Base-by-base conservation (phyloP, 352 stramenopile species). In the Pythium brachiatum region DNA sequence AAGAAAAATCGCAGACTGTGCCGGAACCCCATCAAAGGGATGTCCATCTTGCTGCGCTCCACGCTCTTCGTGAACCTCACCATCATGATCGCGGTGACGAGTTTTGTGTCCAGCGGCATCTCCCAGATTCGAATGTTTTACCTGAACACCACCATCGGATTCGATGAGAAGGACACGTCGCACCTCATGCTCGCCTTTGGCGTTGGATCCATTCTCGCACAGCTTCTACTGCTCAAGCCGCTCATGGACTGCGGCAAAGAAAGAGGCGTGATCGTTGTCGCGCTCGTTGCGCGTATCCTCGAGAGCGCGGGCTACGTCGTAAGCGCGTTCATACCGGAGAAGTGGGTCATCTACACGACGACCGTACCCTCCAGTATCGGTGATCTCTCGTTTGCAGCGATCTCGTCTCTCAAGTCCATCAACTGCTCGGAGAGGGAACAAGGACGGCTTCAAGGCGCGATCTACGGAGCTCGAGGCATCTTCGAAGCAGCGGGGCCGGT, bases 121-220 rank as follows among this genome's bases (percentile, higher is more conserved):
- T 78, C 66, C 32, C 79, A 89, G 47, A 89, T 89, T 38, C 79
- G 78, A 23, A 68, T 79, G 21, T 93, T 89, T 63, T 91, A 84
- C 62, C 70, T 93, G 16, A 93, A 93, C 78, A 91, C 76, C 27
- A 70, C 83, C 1, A 67, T 91, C 20, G 79, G 78, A 1, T 91
- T 91, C 53, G 58, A 89, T 38, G 80, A 87, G 56, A 85, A 88
- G 43, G 78, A 87, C 47, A 83, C 76, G 2, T 76, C 80, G 18
- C 75, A 72, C 2, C 54, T 92, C 18, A 86, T 91, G 73, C 68
- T 93, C 12, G 18, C 85, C 16, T 75, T 79, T 25, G 84, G 84
- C 0, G 29, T 86, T 16, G 32, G 70, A 44, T 85, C 80, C 18
- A 81, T 93, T 32, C 18, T 89, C 11, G 75, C 80, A 11, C 84